Evolutionary conservation across 2,329 filamentous ascomycete species (phyloP).

Genomic region (Paecilomyces formosus): DNA sequence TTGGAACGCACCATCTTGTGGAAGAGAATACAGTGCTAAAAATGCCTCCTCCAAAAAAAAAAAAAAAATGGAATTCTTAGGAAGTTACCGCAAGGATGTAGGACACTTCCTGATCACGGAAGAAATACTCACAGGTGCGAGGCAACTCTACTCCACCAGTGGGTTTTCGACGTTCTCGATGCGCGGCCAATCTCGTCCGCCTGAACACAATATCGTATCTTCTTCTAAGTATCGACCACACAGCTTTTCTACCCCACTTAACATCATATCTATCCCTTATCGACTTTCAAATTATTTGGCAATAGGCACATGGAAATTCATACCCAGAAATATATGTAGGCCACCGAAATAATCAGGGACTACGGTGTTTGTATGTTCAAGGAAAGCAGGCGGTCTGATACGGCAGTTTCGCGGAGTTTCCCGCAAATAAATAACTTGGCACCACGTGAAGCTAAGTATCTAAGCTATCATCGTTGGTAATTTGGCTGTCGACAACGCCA

Average conservation of each 20-base stretch:
- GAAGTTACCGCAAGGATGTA: not conserved
- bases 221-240: not conserved
- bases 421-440: not conserved
- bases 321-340: no score
- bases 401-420: not conserved
- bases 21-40: not conserved
- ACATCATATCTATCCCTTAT: not conserved
- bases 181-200: not conserved
- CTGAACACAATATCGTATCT: not conserved
- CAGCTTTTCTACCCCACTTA: not conserved
- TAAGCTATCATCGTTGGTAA: not conserved
- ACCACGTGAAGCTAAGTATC: no score
- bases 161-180: not conserved
- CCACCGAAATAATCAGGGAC: not conserved
- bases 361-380: not conserved
- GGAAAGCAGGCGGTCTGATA: not conserved
- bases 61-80: no score
- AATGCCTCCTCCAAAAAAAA: no score
- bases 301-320: not conserved
- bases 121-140: not conserved
- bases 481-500: not conserved
- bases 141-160: not conserved
- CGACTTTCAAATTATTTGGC: not conserved
- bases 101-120: not conserved
- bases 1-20: not conserved